Percentiles rank a stretch among this genome's conserved stretches.
These are phyloP conservation scores for Phytophthora rubi DNA, from an alignment of 352 stramenopile species.

Conservation along the genomic window DNA sequence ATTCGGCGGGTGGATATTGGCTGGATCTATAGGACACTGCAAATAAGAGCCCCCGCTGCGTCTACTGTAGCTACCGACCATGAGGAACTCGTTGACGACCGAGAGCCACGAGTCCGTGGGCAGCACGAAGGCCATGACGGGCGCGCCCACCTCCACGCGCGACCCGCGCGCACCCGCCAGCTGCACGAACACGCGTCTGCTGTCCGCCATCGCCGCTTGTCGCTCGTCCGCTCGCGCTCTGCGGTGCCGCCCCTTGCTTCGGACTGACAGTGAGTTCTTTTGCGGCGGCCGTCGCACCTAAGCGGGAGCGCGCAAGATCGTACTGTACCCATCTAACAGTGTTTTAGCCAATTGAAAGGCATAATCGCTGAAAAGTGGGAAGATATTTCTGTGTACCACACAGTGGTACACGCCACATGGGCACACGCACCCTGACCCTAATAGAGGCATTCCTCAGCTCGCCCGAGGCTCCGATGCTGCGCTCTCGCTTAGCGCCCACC, in stretches of 20 bases:
- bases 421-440: background rate
- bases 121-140: constrained; percentile 72
- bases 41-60: background rate
- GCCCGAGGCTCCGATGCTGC: constrained; percentile 18
- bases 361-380: no score
- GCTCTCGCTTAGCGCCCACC: constrained; percentile 12
- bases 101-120: constrained; percentile 63
- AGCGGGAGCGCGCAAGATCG: constrained; percentile 18
- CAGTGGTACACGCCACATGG: background rate
- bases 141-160: constrained; percentile 28
- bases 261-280: constrained; percentile 10
- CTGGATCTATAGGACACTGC: background rate
- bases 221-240: constrained; percentile 26
- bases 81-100: constrained; percentile 84
- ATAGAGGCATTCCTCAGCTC: constrained; percentile 8
- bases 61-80: constrained; percentile 43
- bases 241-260: constrained; percentile 16
- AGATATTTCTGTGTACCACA: background rate
- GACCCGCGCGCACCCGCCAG: constrained; percentile 40
- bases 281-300: constrained; percentile 19
- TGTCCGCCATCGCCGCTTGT: constrained; percentile 47
- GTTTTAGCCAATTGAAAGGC: constrained; percentile 11
- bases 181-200: constrained; percentile 78
- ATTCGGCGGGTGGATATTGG: background rate
- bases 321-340: background rate